Base-by-base conservation (phyloP, 805 yeast species). In the Komagataella pseudopastoris region DNA sequence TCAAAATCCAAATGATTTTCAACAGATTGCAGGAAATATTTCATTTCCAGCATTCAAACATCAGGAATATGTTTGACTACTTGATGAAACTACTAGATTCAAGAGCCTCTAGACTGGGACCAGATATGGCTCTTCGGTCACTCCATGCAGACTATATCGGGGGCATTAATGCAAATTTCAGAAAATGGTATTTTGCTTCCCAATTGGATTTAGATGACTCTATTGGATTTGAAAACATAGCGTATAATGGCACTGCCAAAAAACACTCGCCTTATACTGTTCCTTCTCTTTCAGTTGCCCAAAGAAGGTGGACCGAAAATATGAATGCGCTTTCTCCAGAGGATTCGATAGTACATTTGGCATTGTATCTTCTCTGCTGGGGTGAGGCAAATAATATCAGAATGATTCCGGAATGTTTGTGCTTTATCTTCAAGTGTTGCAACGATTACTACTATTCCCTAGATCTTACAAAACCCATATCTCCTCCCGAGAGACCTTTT, bases 81-180 rank as follows among this genome's bases (percentile, higher is more conserved):
- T 72, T 89, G 53, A 75, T 91, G 84, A 70, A 75, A 6, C 84
- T 86, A 62, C 70, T 91, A 53, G 96, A 91, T 60, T 90, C 97
- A 6, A 77, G 96, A 53, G 78, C 96, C 0, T 79, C 95, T 54
- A 76, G 98, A 54, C 78, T 83, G 75, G 66, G 81, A 1, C 85
- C 96, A 3, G 64, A 70, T 44, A 74, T 69, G 52, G 97, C 97
- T 0, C 69, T 91, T 52, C 61, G 80, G 2, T 78, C 91, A 0
- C 67, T 91, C 36, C 98, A 91, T 67, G 83, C 88, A 1, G 95
- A 90, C 55, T 91, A 91, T 65, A 88, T 91, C 55, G 97, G 96
- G 0, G 97, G 98, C 16, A 87, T 81, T 49, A 71, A 81, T 54
- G 78, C 97, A 3, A 91, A 91, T 66, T 91, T 83, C 66, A 78